A percentile compares a stretch with the other conserved stretches of the same genome.
Evolutionary conservation across 2,329 filamentous ascomycete species (phyloP).

Genomic region (Paradendryphiella salina): DNA sequence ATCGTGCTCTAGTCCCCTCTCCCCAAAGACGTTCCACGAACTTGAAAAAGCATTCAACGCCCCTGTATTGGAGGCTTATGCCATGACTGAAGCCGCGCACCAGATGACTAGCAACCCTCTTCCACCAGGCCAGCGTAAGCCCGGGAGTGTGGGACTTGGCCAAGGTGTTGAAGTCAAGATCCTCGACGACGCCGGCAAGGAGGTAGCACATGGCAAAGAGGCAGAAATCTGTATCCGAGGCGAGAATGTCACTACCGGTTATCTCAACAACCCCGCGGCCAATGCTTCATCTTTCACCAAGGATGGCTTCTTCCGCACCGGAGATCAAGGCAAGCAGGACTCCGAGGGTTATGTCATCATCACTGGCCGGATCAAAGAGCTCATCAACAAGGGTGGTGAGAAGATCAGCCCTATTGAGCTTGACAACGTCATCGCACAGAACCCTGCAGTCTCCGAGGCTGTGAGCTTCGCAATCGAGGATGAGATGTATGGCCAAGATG

Average conservation of each 20-base stretch:
- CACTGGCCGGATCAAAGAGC: conserved; percentile 89
- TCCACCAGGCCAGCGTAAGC: conserved; percentile 71
- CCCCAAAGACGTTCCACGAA: conserved; percentile 78
- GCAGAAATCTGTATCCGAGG: conserved; percentile 83
- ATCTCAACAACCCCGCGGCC: conserved; percentile 78
- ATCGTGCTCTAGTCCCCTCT: conserved; percentile 82
- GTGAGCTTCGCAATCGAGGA: conserved; percentile 83
- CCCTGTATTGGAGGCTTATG: conserved; percentile 85
- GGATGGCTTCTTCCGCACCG: conserved; percentile 82
- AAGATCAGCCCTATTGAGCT: conserved; percentile 89
- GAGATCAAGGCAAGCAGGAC: conserved; percentile 82
- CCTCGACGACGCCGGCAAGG: conserved; percentile 68
- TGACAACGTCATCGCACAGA: conserved; percentile 77
- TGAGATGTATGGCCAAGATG: conserved; percentile 80
- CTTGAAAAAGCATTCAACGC: conserved; percentile 75
- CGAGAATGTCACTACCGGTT: conserved; percentile 81
- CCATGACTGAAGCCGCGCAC: conserved; percentile 88
- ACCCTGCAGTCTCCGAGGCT: conserved; percentile 73
- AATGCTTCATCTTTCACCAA: conserved; percentile 74
- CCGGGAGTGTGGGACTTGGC: conserved; percentile 79
- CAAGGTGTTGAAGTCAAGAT: conserved; percentile 84
- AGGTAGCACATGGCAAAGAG: conserved; percentile 69
- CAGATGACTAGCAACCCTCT: conserved; percentile 74
- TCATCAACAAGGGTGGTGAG: conserved; percentile 89
- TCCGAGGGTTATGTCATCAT: conserved; percentile 81